Base-by-base conservation (phyloP, 139 green algal genomes). In the Volvox africanus region DNA sequence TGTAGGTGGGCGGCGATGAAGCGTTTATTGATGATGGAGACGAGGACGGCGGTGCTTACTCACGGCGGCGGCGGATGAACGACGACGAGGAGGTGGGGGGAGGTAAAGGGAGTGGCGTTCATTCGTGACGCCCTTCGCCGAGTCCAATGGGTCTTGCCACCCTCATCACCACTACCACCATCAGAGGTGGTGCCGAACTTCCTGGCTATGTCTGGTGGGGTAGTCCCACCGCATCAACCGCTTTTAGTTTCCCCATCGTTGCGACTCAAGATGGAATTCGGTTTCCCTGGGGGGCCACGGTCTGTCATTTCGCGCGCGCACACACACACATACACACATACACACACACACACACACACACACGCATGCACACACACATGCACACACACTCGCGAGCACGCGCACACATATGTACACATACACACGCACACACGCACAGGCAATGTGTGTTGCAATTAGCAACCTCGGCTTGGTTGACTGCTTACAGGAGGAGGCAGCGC, bases 11-110 rank as follows among this genome's bases (percentile, higher is more conserved):
- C n/a, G 84, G 84, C 24, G 85, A 89, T 71, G 85, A 69, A 9
- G 85, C 62, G 62, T 89, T 89, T 71, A 89, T 89, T 50, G 69
- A 89, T 50, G 69, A 89, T 68, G 68, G 36, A 17, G 85, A 89
- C 19, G 85, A 82, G 18, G 85, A 82, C 37, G 85, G 69, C 5
- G 85, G 85, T 30, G 68, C 17, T 44, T 89, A 69, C 68, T 61
- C 33, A n/a, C 24, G 85, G 85, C 85, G 85, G 69, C 37, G 85
- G 28, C 24, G 68, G 26, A 61, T 81, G 11, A 67, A 89, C 44
- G 85, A 89, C 17, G 82, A 62, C 9, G 85, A 89, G n/a, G 85
- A 89, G 85, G 85, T 82, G 85, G 44, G 44, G 44, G 9, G 44
- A 55, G 9, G 44, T 55, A 55, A 55, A 14, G 44, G 44, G 5